Conservation (phyloP, 2,329 filamentous ascomycete genomes). For the Aspergillus ibericus region DNA sequence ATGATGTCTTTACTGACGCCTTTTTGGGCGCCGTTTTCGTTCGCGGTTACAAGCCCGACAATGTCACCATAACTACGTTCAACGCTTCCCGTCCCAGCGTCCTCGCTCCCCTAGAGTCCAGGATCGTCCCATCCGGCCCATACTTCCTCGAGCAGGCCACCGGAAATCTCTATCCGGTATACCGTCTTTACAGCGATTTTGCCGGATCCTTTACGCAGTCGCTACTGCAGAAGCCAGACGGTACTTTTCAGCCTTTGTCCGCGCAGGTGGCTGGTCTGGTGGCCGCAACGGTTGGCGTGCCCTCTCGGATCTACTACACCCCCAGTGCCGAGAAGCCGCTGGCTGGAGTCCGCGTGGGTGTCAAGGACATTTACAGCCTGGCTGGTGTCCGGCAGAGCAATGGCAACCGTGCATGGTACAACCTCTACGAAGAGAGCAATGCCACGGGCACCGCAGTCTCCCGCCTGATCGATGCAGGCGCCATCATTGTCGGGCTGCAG, state of each 20-base stretch:
- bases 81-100: neutral
- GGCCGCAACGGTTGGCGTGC: constrained; percentile 52
- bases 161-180: neutral
- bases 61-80: neutral
- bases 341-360: constrained; percentile 59
- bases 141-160: constrained; percentile 4
- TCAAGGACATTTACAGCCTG: constrained; percentile 65
- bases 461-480: constrained; percentile 59
- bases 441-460: constrained; percentile 54
- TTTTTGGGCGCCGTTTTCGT: neutral
- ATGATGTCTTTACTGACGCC: constrained; percentile 1
- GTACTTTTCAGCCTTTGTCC: neutral
- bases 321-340: constrained; percentile 47
- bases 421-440: constrained; percentile 50
- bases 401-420: constrained; percentile 60
- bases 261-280: constrained; percentile 1
- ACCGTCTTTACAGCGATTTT: neutral
- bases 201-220: constrained; percentile 1
- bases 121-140: neutral
- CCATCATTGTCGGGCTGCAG: constrained; percentile 38
- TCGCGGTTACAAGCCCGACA: neutral
- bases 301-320: constrained; percentile 61
- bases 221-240: constrained; percentile 1
- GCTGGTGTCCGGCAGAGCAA: constrained; percentile 57
- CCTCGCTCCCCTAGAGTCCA: neutral